phyloP scores from a whole-genome alignment of 495 filamentous ascomycete genomes.

The Aspergillus asperescens region DNA sequence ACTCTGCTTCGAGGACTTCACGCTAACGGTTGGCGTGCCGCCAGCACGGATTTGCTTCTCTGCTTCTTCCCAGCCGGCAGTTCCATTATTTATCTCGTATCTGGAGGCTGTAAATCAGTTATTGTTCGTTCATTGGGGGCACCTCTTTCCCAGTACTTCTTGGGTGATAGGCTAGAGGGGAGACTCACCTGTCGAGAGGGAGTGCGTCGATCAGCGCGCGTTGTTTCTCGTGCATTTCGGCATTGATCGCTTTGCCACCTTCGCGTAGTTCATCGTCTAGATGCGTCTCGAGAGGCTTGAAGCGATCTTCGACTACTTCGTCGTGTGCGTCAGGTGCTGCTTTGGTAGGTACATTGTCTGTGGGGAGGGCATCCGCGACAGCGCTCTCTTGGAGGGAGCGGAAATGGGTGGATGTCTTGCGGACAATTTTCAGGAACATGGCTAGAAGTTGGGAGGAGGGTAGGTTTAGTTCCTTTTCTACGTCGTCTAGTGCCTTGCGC shows the following conservation, averaged over 20 bases:
- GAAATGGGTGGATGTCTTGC: conserved; percentile 78
- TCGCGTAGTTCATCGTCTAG: conserved; percentile 84
- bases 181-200: conserved; percentile 76
- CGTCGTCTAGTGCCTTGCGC: conserved; percentile 71
- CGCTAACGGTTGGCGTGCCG: conserved; percentile 68
- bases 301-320: conserved; percentile 55
- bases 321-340: conserved; percentile 56
- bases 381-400: conserved; percentile 66
- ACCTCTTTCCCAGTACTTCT: not conserved
- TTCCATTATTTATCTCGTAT: conserved; percentile 73
- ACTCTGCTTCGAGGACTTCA: conserved; percentile 61
- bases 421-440: conserved; percentile 93
- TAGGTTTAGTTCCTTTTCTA: conserved; percentile 75
- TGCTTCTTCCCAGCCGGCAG: conserved; percentile 71
- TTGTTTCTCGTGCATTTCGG: conserved; percentile 67
- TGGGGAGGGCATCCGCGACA: conserved; percentile 64
- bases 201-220: conserved; percentile 82
- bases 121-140: conserved; percentile 34
- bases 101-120: conserved; percentile 49
- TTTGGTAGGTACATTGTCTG: conserved; percentile 45
- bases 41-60: conserved; percentile 67
- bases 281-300: conserved; percentile 61
- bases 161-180: not conserved
- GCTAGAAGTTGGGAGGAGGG: conserved; percentile 77
- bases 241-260: conserved; percentile 69